Conservation (phyloP, 2,329 filamentous ascomycete genomes). For the Colletotrichum sublineola region DNA sequence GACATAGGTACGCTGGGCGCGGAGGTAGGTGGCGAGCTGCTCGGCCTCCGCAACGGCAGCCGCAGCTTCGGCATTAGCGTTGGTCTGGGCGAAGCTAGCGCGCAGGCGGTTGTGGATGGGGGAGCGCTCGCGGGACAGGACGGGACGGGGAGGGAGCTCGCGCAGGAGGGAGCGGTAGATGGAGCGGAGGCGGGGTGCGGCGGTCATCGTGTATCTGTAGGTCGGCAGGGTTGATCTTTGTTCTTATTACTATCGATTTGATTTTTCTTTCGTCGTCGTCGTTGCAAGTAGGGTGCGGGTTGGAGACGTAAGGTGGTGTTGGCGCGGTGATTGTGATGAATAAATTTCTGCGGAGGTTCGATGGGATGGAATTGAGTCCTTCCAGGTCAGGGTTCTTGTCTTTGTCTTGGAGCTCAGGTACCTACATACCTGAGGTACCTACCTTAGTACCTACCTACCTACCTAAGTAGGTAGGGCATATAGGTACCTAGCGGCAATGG, state of each 20-base stretch:
- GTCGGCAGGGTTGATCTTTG: not conserved
- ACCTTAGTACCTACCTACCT: too few species aligned
- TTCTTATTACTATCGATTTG: not conserved
- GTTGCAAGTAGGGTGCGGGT: not conserved
- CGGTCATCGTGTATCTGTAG: constrained; percentile 47
- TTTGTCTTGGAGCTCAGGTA: not conserved
- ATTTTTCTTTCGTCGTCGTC: too few species aligned
- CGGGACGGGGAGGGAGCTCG: constrained; percentile 82
- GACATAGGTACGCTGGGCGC: constrained; percentile 87
- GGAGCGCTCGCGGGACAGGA: constrained; percentile 70
- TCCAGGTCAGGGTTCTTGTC: constrained; percentile 5
- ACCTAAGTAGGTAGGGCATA: too few species aligned
- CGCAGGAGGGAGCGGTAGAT: constrained; percentile 91
- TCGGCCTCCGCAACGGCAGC: constrained; percentile 66
- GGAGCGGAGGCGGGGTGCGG: constrained; percentile 68
- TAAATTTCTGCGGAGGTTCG: not conserved
- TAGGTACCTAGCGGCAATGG: not conserved
- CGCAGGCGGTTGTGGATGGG: constrained; percentile 79
- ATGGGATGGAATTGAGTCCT: constrained; percentile 4
- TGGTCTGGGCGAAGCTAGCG: constrained; percentile 64
- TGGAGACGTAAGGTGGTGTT: not conserved
- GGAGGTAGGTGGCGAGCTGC: constrained; percentile 84
- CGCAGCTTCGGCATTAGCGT: constrained; percentile 48
- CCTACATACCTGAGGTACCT: not conserved
- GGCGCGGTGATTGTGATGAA: not conserved